Evolutionary conservation across 495 filamentous ascomycete species (phyloP).

Genomic region (Aspergillus coremiiformis): DNA sequence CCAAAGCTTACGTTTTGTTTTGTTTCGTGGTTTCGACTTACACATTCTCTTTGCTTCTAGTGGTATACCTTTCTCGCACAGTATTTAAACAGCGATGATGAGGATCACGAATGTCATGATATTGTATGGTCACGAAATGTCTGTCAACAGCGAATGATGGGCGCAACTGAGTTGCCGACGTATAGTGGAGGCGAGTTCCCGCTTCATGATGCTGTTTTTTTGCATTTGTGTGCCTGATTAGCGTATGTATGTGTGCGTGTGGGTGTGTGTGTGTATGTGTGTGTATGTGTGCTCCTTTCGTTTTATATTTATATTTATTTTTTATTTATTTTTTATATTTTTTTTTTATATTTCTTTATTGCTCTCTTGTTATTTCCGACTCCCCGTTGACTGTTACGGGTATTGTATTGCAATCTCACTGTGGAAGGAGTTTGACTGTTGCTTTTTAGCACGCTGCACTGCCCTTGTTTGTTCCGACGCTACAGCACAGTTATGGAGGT

Average conservation of each 20-base stretch:
- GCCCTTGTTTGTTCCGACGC: neutral
- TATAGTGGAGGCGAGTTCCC: slow-evolving; percentile 21
- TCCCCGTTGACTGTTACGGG: neutral
- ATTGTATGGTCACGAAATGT: slow-evolving; percentile 38
- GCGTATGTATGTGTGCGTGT: slow-evolving; percentile 6
- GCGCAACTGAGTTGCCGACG: slow-evolving; percentile 23
- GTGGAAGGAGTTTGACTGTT: neutral
- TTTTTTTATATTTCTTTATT: neutral
- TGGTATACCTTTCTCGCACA: slow-evolving; percentile 40
- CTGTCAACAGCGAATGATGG: slow-evolving; percentile 13
- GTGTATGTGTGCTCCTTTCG: no score
- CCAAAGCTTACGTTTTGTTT: slow-evolving; percentile 22
- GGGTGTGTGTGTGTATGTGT: slow-evolving; percentile 5
- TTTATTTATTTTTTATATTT: slow-evolving; percentile 6
- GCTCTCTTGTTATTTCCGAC: neutral
- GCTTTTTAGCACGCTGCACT: neutral
- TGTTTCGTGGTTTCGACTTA: slow-evolving; percentile 11
- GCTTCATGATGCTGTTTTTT: slow-evolving; percentile 14
- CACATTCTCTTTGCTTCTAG: slow-evolving; percentile 17
- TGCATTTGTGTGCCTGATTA: slow-evolving; percentile 21
- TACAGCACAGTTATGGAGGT: neutral
- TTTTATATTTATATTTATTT: slow-evolving; percentile 13
- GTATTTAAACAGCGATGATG: slow-evolving; percentile 40
- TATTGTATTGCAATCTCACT: neutral
- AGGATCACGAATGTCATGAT: slow-evolving; percentile 46